These are phyloP conservation scores for Chimonanthus praecox DNA, from an alignment of 164 flowering plant species.

Conservation along the genomic window DNA sequence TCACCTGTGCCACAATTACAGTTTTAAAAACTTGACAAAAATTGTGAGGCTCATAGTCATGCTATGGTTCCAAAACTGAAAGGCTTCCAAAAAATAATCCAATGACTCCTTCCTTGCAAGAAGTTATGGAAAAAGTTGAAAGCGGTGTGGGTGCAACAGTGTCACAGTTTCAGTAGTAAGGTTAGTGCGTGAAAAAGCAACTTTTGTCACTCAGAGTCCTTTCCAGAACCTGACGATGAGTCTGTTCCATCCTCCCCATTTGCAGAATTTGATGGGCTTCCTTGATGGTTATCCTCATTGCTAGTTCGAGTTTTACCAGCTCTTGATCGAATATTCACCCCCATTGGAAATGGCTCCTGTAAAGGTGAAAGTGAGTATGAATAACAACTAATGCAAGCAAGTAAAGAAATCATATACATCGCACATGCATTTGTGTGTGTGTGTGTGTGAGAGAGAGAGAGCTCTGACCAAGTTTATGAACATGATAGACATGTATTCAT, in stretches of 20 bases:
- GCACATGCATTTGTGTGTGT: too few species aligned
- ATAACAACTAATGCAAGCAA: neutral
- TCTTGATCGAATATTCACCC: conserved; percentile 53
- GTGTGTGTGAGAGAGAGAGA: too few species aligned
- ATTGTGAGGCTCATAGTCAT: neutral
- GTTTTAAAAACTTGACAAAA: neutral
- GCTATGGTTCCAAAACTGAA: conserved; percentile 5
- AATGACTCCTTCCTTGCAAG: neutral
- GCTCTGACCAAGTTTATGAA: neutral
- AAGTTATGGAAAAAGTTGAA: neutral
- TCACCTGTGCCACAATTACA: neutral
- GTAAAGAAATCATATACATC: neutral
- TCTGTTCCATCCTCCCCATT: conserved; percentile 46
- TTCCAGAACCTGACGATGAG: conserved; percentile 40
- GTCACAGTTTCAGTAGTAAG: conserved; percentile 14
- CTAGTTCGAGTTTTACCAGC: conserved; percentile 42
- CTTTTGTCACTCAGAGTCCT: conserved; percentile 37
- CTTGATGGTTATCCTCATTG: conserved; percentile 44
- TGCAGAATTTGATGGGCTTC: conserved; percentile 34
- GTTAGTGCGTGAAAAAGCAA: conserved; percentile 22
- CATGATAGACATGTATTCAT: neutral
- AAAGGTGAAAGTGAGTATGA: neutral
- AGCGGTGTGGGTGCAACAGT: neutral
- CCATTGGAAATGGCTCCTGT: conserved; percentile 91
- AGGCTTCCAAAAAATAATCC: conserved; percentile 7